phyloP scores from a whole-genome alignment of 352 stramenopile species.

The Pythium insidiosum region DNA sequence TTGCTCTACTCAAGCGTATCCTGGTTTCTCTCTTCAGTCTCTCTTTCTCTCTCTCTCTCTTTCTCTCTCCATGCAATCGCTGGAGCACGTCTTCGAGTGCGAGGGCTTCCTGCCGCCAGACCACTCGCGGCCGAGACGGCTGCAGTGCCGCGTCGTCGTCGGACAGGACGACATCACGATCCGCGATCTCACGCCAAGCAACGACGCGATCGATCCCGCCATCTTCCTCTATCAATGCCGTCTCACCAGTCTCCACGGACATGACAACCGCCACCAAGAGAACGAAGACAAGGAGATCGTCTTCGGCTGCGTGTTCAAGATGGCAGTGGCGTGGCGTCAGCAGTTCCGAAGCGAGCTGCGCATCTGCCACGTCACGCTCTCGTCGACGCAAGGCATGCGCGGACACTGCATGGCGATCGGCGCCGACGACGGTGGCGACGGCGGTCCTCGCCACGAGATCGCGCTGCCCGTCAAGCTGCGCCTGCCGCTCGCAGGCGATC shows the following conservation, averaged over 20 bases:
- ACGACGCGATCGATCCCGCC: background rate
- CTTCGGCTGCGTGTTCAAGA: slow-evolving; percentile 13
- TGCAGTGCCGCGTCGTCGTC: slow-evolving; percentile 7
- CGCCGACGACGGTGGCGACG: slow-evolving; percentile 8
- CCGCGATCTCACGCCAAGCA: background rate
- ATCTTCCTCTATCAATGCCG: slow-evolving; percentile 11
- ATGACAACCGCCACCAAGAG: background rate
- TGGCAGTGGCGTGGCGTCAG: slow-evolving; percentile 11
- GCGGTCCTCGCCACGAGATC: background rate
- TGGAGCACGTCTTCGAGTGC: slow-evolving; percentile 1
- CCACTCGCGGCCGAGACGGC: slow-evolving; percentile 6
- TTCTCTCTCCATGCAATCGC: background rate
- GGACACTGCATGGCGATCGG: slow-evolving; percentile 9
- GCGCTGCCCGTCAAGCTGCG: slow-evolving; percentile 4
- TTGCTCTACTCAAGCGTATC: too few species aligned
- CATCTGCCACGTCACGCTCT: slow-evolving; percentile 7
- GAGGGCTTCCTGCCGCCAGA: slow-evolving; percentile 5
- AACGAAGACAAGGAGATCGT: background rate
- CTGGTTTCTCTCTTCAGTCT: too few species aligned
- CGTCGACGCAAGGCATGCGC: slow-evolving; percentile 1
- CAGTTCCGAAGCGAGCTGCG: slow-evolving; percentile 10
- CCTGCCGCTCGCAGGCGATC: background rate
- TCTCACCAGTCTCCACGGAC: too few species aligned
- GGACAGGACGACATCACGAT: slow-evolving; percentile 6
- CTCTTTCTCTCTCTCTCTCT: too few species aligned